Base-by-base conservation (phyloP, 1,284 basidiomycete species). In the Trichosporon asahii region DNA sequence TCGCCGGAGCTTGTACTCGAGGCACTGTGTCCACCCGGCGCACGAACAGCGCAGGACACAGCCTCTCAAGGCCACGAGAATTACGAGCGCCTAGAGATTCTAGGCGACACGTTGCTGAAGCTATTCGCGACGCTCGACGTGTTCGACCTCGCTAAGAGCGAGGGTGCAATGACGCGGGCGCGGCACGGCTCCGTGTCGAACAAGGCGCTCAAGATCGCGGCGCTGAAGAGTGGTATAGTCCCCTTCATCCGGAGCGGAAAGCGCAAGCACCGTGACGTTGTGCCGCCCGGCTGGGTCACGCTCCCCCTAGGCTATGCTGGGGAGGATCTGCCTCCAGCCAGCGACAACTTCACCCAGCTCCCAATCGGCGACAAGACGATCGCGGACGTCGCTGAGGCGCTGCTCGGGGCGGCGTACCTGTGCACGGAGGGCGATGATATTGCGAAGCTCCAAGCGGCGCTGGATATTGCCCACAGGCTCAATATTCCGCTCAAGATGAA, bases 81-180 rank as follows among this genome's bases (percentile, higher is more conserved):
- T 44, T 82, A 82, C 65, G 76, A 82, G 69, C 75, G 80, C 6
- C 72, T 82, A 11, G 81, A 82, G 68, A 74, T 79, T n/a, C 73
- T 82, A 8, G 81, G 81, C 63, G 81, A 82, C 64, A 76, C 76
- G 8, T 63, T 82, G 3, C 75, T 82, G 57, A 79, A 80, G 49
- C 73, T 80, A 8, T 35, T 77, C 1, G 66, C 69, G 1, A 78
- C 76, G 4, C 29, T 76, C 6, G 73, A 76, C 31, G 66, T 75
- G 2, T 78, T 75, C 57, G 29, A 21, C 66, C 37, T 60, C 15
- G 46, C 18, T 33, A 63, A 66, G 57, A 69, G 29, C 15, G 72
- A 73, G 8, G 72, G 72, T 15, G 31, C 68, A 14, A 70, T 77
- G 25, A 69, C 73, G 12, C 63, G 57, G 12, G 70, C 76, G 14